phyloP scores from a whole-genome alignment of 1,284 basidiomycete species.

The Cutaneotrichosporon sp. region DNA sequence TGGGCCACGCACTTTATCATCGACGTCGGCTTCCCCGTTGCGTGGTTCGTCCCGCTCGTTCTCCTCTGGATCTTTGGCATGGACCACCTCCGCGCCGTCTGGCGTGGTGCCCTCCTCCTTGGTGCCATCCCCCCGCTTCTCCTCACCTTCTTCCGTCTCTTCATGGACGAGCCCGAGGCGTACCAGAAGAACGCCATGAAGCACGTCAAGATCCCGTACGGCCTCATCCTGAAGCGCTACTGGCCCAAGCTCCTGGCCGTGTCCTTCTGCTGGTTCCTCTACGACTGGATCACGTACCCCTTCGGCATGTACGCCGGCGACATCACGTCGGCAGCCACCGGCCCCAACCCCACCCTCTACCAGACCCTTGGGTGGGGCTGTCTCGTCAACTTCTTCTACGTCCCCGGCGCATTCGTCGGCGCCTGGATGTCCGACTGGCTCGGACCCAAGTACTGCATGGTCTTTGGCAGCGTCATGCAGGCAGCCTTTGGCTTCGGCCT shows the following conservation, averaged over 20 bases:
- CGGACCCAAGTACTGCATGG: constrained; percentile 65
- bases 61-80: constrained; percentile 83
- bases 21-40: constrained; percentile 56
- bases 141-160: constrained; percentile 79
- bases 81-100: constrained; percentile 77
- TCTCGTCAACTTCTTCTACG: constrained; percentile 57
- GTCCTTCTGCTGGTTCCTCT: constrained; percentile 66
- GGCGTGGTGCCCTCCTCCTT: constrained; percentile 84
- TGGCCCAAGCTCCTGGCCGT: constrained; percentile 37
- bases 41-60: constrained; percentile 80
- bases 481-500: constrained; percentile 82
- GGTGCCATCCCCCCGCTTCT: constrained; percentile 77
- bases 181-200: constrained; percentile 64
- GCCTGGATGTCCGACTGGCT: constrained; percentile 47
- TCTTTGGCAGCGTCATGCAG: constrained; percentile 68
- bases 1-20: constrained; percentile 26
- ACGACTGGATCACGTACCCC: constrained; percentile 57
- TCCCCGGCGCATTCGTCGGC: constrained; percentile 44
- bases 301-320: constrained; percentile 83
- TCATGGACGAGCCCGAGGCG: constrained; percentile 70
- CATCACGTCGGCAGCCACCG: constrained; percentile 39
- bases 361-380: constrained; percentile 49
- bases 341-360: constrained; percentile 35
- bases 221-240: constrained; percentile 77
- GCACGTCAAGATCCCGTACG: constrained; percentile 61